Base-by-base conservation (phyloP, 345 rosid genomes). In the Citrus medica region DNA sequence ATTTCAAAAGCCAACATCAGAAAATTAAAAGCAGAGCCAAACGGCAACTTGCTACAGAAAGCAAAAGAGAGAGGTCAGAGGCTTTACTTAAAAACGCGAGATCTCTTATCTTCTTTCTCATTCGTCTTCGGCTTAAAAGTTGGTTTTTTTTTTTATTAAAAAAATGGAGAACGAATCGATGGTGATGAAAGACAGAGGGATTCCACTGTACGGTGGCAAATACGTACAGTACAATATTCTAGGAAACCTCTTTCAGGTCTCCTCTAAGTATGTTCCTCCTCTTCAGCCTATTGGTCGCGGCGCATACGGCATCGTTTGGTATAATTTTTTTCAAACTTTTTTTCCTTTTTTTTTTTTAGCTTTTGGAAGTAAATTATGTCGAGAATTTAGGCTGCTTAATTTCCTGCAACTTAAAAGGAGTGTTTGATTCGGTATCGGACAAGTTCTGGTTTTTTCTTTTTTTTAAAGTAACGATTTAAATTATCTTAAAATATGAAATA, bases 221-320 rank as follows among this genome's bases (percentile, higher is more conserved):
- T 92, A 88, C 76, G 87, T 90, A 4, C 85, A 85, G 84, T 89
- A 90, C 79, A 88, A 89, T 73, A 84, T 94, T 56, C 83, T 90
- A 8, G 97, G 98, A 55, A 92, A 82, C 82, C 81, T 84, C 65
- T 94, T 94, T 75, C 87, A 86, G 69, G 85, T 94, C 48, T 74
- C 95, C 42, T 88, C 93, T 51, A 91, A 94, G 82, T 94, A 94
- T 70, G 84, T 87, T 58, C 98, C 98, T 86, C 98, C 94, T 27
- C 82, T 94, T 66, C 87, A 89, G n/a, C 90, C 97, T 3, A 85
- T 94, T 6, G 97, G 98, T 75, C 96, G 92, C 76, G 98, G 97
- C 59, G 94, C 98, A 21, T 90, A 88, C 79, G 97, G 98, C 82
- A 91, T 92, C 81, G 98, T 94, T 71, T 94, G 97, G 98, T 92